A percentile compares a stretch with the other conserved stretches of the same genome.
Evolutionary conservation across 208 protist species (phyloP).

Genomic region (Vickermania ingenoplastis): DNA sequence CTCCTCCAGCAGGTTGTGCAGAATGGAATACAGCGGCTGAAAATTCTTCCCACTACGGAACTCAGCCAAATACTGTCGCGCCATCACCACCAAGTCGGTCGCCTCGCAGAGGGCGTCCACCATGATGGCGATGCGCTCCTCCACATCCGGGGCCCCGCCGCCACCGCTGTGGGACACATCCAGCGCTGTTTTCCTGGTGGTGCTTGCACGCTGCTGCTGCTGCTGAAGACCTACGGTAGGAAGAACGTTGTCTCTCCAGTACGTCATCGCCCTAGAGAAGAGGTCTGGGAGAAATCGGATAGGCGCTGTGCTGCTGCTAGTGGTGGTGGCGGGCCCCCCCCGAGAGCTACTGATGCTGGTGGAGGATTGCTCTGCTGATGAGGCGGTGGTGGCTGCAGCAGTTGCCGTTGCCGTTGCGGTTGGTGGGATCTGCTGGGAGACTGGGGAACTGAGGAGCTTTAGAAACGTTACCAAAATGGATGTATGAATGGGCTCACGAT

Average conservation of each 20-base stretch:
- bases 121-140: not conserved
- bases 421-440: not conserved
- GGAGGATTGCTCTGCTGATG: not conserved
- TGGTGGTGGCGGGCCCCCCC: not conserved
- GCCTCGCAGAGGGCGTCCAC: conserved; percentile 22
- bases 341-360: conserved; percentile 1
- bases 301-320: not conserved
- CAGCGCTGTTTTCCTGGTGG: not conserved
- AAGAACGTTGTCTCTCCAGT: conserved; percentile 2
- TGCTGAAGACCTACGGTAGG: not conserved
- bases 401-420: conserved; percentile 3
- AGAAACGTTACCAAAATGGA: conserved; percentile 57
- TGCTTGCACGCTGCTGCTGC: not conserved
- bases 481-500: conserved; percentile 79
- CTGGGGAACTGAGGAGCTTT: conserved; percentile 15
- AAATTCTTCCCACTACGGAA: conserved; percentile 11
- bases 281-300: conserved; percentile 61
- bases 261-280: conserved; percentile 31
- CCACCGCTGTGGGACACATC: not conserved
- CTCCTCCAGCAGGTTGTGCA: conserved; percentile 5
- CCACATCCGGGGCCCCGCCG: not conserved
- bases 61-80: conserved; percentile 17
- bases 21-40: conserved; percentile 13
- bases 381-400: too few relatives aligned
- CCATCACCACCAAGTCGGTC: conserved; percentile 52